Percentiles rank a stretch among this genome's conserved stretches.
phyloP scores from a whole-genome alignment of 805 yeast species.

The Monosporozyma servazzii region DNA sequence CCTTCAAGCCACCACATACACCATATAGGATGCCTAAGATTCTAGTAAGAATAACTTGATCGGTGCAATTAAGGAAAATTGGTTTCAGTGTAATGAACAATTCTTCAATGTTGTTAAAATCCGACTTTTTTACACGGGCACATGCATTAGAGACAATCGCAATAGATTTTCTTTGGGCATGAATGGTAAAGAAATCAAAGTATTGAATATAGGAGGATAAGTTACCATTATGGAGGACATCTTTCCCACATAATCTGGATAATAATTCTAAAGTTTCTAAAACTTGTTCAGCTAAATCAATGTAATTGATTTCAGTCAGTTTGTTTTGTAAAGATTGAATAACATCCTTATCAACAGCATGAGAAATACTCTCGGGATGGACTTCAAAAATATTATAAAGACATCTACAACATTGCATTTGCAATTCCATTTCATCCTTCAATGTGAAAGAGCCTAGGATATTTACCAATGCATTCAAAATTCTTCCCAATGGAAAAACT shows the following conservation, averaged over 20 bases:
- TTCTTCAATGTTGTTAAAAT: constrained; percentile 42
- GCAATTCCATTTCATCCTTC: constrained; percentile 66
- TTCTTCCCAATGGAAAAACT: constrained; percentile 47
- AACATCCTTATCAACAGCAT: constrained; percentile 55
- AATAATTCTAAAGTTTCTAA: constrained; percentile 64
- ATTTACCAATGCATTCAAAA: constrained; percentile 46
- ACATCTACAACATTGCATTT: constrained; percentile 75
- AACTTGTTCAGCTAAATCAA: constrained; percentile 89
- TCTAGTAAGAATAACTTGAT: constrained; percentile 27
- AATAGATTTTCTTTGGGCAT: constrained; percentile 78
- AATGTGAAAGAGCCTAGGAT: constrained; percentile 50
- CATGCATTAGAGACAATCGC: constrained; percentile 65
- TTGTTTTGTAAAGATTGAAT: constrained; percentile 58
- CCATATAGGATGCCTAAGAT: constrained; percentile 21
- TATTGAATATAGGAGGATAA: constrained; percentile 55
- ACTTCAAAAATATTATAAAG: constrained; percentile 73
- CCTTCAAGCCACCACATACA: constrained; percentile 17
- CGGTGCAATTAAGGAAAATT: constrained; percentile 45
- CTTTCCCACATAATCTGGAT: constrained; percentile 44
- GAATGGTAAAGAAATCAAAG: constrained; percentile 81
- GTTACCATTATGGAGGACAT: constrained; percentile 51
- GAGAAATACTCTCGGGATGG: constrained; percentile 51
- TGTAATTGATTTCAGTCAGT: constrained; percentile 65
- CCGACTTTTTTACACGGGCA: constrained; percentile 33
- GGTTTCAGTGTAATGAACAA: constrained; percentile 52